These are phyloP conservation scores for Debaryomyces subglobosus DNA, from an alignment of 1,139 yeast species.

Conservation along the genomic window DNA sequence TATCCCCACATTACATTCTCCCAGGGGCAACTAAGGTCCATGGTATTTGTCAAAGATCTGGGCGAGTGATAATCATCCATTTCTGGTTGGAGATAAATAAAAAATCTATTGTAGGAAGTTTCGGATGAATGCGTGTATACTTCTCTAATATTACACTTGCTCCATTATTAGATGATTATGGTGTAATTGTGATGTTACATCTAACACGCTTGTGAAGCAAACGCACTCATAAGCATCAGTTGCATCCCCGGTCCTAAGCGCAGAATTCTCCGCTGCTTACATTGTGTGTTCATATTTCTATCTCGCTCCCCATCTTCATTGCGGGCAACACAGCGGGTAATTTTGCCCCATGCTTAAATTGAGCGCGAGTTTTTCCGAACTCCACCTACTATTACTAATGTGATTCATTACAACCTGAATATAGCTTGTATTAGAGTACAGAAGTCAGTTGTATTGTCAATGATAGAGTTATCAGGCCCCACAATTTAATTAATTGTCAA, in stretches of 20 bases:
- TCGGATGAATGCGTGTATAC: neutral
- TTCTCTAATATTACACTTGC: neutral
- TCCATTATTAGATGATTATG: neutral
- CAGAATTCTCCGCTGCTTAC: neutral
- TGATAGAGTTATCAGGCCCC: neutral
- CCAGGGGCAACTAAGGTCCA: too few relatives aligned
- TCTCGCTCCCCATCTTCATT: neutral
- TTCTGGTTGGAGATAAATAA: neutral
- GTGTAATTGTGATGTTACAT: neutral
- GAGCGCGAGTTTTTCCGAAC: constrained; percentile 3
- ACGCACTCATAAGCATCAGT: neutral
- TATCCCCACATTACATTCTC: too few relatives aligned
- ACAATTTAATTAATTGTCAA: neutral
- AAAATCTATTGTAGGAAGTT: neutral
- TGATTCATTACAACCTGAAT: neutral
- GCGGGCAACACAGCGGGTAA: neutral
- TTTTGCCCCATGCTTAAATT: neutral
- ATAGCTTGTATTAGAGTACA: neutral
- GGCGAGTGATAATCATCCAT: too few relatives aligned
- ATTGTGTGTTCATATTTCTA: neutral
- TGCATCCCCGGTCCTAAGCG: neutral
- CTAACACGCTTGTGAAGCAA: neutral
- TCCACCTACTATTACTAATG: neutral
- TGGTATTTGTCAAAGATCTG: too few relatives aligned
- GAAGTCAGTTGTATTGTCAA: neutral